Conservation (phyloP, 257 asterid genomes). For the Coffea canephora region DNA sequence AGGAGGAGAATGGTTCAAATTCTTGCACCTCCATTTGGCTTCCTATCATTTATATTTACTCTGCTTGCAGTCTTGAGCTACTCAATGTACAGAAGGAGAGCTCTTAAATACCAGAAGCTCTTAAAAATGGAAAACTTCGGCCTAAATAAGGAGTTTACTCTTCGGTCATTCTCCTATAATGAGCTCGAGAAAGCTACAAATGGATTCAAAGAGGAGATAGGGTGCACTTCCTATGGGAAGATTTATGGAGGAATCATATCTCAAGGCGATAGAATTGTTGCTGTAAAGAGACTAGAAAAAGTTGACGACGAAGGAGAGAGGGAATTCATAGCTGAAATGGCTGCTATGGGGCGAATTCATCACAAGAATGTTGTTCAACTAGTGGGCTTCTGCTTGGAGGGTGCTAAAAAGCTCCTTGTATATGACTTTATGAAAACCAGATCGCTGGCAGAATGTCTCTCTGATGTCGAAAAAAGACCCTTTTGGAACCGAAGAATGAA, state of each 20-base stretch:
- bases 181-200: conserved; percentile 25
- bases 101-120: conserved; percentile 14
- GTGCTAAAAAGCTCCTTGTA: conserved; percentile 17
- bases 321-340: conserved; percentile 26
- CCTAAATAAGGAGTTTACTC: background rate
- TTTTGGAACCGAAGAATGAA: conserved; percentile 21
- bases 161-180: conserved; percentile 17
- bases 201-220: conserved; percentile 27
- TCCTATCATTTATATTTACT: conserved; percentile 12
- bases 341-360: conserved; percentile 25
- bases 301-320: conserved; percentile 23
- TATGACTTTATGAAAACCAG: background rate
- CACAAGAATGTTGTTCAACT: conserved; percentile 28
- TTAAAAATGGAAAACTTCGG: conserved; percentile 22
- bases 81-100: conserved; percentile 17
- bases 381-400: conserved; percentile 28
- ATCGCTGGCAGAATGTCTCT: conserved; percentile 23
- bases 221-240: conserved; percentile 20
- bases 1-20: conserved; percentile 19
- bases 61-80: conserved; percentile 17
- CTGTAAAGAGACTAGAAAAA: conserved; percentile 30
- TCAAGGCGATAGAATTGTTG: conserved; percentile 18
- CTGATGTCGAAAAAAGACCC: conserved; percentile 10
- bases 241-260: conserved; percentile 20
- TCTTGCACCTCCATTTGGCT: conserved; percentile 13